A percentile compares a stretch with the other conserved stretches of the same genome.
These are phyloP conservation scores for Phytophthora chlamydospora DNA, from an alignment of 352 stramenopile genomes.

Conservation along the genomic window DNA sequence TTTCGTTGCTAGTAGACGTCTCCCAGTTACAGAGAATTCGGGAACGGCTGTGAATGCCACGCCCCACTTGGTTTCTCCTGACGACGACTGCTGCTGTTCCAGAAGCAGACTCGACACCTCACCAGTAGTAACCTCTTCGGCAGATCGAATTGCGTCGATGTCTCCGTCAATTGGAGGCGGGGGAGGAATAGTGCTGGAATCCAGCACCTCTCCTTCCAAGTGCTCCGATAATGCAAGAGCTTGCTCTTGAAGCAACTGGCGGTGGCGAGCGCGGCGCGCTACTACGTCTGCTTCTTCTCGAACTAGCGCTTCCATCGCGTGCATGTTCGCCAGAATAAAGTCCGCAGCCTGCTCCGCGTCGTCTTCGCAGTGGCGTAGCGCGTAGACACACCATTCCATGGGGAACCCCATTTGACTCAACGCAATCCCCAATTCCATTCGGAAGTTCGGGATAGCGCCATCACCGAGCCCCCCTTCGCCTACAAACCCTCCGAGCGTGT, in stretches of 20 bases:
- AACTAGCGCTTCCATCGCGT: slow-evolving; percentile 80
- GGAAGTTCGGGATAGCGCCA: slow-evolving; percentile 76
- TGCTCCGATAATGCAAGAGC: slow-evolving; percentile 26
- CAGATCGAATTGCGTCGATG: slow-evolving; percentile 42
- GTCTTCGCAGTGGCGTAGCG: slow-evolving; percentile 82
- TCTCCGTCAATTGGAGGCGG: slow-evolving; percentile 34
- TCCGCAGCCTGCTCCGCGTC: slow-evolving; percentile 82
- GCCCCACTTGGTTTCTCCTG: slow-evolving; percentile 80
- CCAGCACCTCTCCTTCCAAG: slow-evolving; percentile 17
- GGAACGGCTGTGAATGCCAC: slow-evolving; percentile 85
- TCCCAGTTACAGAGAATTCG: slow-evolving; percentile 83
- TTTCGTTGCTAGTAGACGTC: slow-evolving; percentile 73
- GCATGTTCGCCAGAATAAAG: slow-evolving; percentile 87
- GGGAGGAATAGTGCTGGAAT: slow-evolving; percentile 18
- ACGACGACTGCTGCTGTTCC: slow-evolving; percentile 22
- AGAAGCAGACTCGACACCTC: slow-evolving; percentile 41
- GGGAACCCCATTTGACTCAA: slow-evolving; percentile 89
- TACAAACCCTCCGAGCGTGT: slow-evolving; percentile 36
- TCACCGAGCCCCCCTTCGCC: slow-evolving; percentile 39
- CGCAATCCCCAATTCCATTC: slow-evolving; percentile 79
- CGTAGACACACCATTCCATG: slow-evolving; percentile 90
- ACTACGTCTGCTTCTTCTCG: slow-evolving; percentile 71
- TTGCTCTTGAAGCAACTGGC: slow-evolving; percentile 48
- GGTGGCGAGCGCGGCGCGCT: slow-evolving; percentile 54
- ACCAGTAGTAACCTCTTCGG: slow-evolving; percentile 53